Conservation (phyloP, 331 rosid genomes). For the Telfairia occidentalis region DNA sequence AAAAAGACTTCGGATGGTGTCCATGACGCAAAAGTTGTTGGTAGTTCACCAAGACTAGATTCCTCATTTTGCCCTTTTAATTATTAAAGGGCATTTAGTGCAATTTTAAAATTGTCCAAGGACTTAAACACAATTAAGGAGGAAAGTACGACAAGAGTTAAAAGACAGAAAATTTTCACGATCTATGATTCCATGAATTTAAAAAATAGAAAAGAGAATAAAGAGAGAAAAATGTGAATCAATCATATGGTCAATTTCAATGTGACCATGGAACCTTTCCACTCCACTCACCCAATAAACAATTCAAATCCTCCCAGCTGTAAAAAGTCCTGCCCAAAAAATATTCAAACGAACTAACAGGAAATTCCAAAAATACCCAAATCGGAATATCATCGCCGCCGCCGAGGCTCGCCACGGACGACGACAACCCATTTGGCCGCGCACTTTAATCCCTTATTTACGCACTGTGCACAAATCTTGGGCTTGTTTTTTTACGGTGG, state of each 20-base stretch:
- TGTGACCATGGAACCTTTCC: slow-evolving; percentile 1
- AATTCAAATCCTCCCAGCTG: slow-evolving; percentile 8
- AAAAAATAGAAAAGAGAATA: not conserved
- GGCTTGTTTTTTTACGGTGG: slow-evolving; percentile 31
- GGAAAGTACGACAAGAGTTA: not conserved
- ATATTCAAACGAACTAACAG: not conserved
- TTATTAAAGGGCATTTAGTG: not conserved
- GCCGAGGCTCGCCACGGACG: not conserved
- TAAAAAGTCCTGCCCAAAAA: not conserved
- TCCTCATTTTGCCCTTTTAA: not conserved
- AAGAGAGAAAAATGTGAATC: not conserved
- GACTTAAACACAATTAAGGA: not conserved
- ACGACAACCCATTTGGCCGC: not conserved
- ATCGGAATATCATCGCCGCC: not conserved
- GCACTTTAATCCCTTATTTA: not conserved
- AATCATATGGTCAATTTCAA: slow-evolving; percentile 5
- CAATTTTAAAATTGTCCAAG: not conserved
- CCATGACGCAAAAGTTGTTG: not conserved
- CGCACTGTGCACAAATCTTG: slow-evolving; percentile 4
- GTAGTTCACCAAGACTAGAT: not conserved
- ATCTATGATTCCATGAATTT: not conserved
- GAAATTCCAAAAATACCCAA: not conserved
- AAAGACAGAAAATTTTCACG: not conserved
- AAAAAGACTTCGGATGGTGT: not conserved
- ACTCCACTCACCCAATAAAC: slow-evolving; percentile 8